phyloP scores from a whole-genome alignment of 140 eudicot genomes.

The Ambrosia hybrid region DNA sequence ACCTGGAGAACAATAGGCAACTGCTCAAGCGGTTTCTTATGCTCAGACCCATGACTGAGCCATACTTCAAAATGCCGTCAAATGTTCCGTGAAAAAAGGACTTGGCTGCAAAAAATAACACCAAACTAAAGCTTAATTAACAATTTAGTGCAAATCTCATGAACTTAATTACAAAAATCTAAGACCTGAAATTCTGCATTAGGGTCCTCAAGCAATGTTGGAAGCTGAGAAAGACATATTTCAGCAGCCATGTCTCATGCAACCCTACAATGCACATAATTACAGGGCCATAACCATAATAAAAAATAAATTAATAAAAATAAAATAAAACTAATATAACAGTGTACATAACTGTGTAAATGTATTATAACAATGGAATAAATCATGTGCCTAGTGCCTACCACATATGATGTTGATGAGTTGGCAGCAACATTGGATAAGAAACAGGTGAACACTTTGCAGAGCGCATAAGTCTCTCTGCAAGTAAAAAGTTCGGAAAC shows the following conservation, averaged over 20 bases:
- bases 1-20: slow-evolving; percentile 99
- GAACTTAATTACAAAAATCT: too few species aligned
- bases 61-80: slow-evolving; percentile 98
- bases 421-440: slow-evolving; percentile 84
- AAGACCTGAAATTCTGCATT: too few species aligned
- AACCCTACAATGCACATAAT: slow-evolving; percentile 3
- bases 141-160: not conserved
- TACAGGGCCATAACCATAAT: not conserved
- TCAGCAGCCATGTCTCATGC: too few species aligned
- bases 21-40: too few species aligned
- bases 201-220: too few species aligned
- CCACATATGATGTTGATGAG: too few species aligned
- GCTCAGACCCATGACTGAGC: slow-evolving; percentile 98
- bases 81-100: too few species aligned
- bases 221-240: too few species aligned
- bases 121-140: not conserved
- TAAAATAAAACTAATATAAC: too few species aligned
- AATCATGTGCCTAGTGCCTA: slow-evolving; percentile 53
- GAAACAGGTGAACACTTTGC: slow-evolving; percentile 97
- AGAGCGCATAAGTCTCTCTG: slow-evolving; percentile 94
- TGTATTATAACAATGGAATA: not conserved
- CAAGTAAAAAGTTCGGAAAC: slow-evolving; percentile 86
- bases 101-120: slow-evolving; percentile 9
- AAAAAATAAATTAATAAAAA: too few species aligned
- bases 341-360: too few species aligned